A percentile compares a stretch with the other conserved stretches of the same genome.
phyloP scores from a whole-genome alignment of 2,329 filamentous ascomycete genomes.

The Bipolaris zeicola region DNA sequence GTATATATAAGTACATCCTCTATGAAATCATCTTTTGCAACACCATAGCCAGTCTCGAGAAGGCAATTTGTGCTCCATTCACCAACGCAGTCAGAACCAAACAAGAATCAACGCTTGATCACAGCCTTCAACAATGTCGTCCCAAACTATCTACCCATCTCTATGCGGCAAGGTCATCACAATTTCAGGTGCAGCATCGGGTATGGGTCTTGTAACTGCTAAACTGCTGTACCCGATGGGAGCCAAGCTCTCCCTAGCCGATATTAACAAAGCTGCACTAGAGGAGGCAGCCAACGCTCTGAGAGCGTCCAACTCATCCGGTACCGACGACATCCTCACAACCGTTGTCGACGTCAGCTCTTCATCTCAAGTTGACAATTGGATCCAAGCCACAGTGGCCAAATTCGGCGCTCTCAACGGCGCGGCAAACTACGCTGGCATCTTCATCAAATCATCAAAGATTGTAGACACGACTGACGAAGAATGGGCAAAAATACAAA shows the following conservation, averaged over 20 bases:
- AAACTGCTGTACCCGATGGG: slow-evolving; percentile 54
- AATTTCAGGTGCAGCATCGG: slow-evolving; percentile 36
- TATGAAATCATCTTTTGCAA: too few relatives aligned
- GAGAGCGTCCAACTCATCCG: neutral
- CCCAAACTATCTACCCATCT: neutral
- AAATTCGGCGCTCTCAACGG: slow-evolving; percentile 47
- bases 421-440: slow-evolving; percentile 51
- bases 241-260: slow-evolving; percentile 25
- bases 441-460: neutral
- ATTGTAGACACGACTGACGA: slow-evolving; percentile 14
- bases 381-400: slow-evolving; percentile 45
- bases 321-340: neutral
- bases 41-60: too few relatives aligned
- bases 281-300: neutral
- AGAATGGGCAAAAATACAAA: slow-evolving; percentile 22
- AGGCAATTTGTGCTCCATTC: too few relatives aligned
- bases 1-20: too few relatives aligned
- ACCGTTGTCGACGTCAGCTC: neutral
- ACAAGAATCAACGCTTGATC: too few relatives aligned
- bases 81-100: too few relatives aligned
- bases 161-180: slow-evolving; percentile 1
- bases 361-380: slow-evolving; percentile 44
- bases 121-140: neutral
- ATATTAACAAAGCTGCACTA: slow-evolving; percentile 47
- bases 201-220: slow-evolving; percentile 55